Evolutionary conservation across 768 basidiomycete genomes (phyloP).

Genomic region (Chlorophyllum brunneum): DNA sequence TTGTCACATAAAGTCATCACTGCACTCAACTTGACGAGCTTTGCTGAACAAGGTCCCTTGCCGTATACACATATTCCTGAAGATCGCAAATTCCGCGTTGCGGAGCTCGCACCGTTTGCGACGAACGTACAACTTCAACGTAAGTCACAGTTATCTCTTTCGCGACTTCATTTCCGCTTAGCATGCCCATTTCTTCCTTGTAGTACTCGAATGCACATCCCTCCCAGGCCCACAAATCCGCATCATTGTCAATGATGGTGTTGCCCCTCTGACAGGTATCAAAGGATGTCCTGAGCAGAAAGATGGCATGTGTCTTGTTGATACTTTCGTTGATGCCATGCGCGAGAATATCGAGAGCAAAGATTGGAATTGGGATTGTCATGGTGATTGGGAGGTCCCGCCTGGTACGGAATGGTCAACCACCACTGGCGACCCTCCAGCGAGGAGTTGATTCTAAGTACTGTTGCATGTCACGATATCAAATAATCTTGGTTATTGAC

Average conservation of each 20-base stretch:
- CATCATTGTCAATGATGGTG: conserved; percentile 85
- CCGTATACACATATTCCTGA: conserved; percentile 68
- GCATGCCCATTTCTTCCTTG: conserved; percentile 1
- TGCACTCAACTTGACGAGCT: conserved; percentile 76
- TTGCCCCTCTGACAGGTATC: conserved; percentile 75
- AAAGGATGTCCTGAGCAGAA: conserved; percentile 67
- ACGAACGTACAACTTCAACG: conserved; percentile 89
- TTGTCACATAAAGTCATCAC: conserved; percentile 55
- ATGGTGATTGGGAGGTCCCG: conserved; percentile 72
- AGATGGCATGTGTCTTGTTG: conserved; percentile 76
- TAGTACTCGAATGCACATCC: conserved; percentile 64
- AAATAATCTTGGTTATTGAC: too few species aligned
- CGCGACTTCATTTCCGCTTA: not conserved
- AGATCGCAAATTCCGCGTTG: conserved; percentile 64
- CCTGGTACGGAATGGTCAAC: conserved; percentile 69
- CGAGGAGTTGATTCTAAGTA: too few species aligned
- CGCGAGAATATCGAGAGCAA: conserved; percentile 58
- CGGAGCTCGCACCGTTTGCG: conserved; percentile 82
- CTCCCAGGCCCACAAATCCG: conserved; percentile 59
- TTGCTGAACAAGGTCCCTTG: conserved; percentile 71
- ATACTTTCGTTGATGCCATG: conserved; percentile 68
- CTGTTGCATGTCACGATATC: too few species aligned
- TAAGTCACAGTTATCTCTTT: conserved; percentile 29
- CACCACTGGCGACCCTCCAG: conserved; percentile 62
- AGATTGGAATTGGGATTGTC: conserved; percentile 75